Evolutionary conservation across 768 basidiomycete species (phyloP).

Genomic region (Pleurotus pulmonarius): DNA sequence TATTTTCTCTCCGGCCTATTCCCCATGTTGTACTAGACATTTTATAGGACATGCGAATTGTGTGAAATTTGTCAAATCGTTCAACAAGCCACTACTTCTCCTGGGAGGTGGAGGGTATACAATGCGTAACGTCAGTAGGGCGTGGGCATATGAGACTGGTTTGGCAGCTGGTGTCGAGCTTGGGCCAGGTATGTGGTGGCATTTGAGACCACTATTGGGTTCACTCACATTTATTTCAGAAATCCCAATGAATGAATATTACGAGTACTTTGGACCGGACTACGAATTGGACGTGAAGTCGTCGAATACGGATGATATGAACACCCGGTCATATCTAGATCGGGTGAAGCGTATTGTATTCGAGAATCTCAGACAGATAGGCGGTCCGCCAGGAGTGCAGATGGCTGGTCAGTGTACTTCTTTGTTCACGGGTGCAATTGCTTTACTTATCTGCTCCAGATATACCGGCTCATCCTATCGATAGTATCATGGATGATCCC

Average conservation of each 20-base stretch:
- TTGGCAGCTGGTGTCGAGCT: slow-evolving; percentile 97
- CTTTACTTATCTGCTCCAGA: slow-evolving; percentile 39
- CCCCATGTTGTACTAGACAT: not conserved
- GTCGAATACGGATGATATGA: slow-evolving; percentile 94
- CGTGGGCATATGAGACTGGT: slow-evolving; percentile 97
- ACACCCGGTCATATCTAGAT: slow-evolving; percentile 88
- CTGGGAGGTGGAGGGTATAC: slow-evolving; percentile 98
- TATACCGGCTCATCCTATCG: slow-evolving; percentile 80
- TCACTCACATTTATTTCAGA: slow-evolving; percentile 40
- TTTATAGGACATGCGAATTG: slow-evolving; percentile 79
- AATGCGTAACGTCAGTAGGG: slow-evolving; percentile 90
- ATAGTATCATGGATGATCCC: slow-evolving; percentile 78
- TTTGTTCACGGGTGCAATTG: not conserved
- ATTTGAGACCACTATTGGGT: not conserved
- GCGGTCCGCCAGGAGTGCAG: slow-evolving; percentile 90
- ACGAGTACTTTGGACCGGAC: slow-evolving; percentile 98
- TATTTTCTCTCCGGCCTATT: not conserved
- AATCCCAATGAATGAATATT: slow-evolving; percentile 98
- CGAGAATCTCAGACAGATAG: slow-evolving; percentile 82
- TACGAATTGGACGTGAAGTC: slow-evolving; percentile 93
- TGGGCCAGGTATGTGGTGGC: slow-evolving; percentile 54
- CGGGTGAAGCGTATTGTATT: slow-evolving; percentile 90
- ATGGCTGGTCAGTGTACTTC: slow-evolving; percentile 58
- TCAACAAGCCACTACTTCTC: slow-evolving; percentile 83
- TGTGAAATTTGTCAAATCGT: slow-evolving; percentile 78